phyloP scores from a whole-genome alignment of 495 filamentous ascomycete genomes.

The Penicillium argentinense region DNA sequence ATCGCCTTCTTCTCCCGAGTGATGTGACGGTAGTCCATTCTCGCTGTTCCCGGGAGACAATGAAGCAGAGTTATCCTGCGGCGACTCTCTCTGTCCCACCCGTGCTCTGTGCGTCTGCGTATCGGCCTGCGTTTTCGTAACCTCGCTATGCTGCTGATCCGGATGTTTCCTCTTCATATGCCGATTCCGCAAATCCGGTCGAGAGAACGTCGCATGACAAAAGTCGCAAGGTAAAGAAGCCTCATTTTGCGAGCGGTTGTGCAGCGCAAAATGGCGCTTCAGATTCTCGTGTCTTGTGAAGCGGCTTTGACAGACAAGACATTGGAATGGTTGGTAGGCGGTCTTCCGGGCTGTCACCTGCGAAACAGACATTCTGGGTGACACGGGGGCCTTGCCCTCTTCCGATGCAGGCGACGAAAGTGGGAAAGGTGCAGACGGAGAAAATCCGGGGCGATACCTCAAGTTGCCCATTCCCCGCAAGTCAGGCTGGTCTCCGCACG shows the following conservation, averaged over 20 bases:
- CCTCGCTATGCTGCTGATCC: constrained; percentile 20
- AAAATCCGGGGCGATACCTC: constrained; percentile 6
- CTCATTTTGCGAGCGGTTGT: constrained; percentile 26
- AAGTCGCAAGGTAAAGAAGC: constrained; percentile 25
- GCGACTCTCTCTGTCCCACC: background rate
- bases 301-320: constrained; percentile 31
- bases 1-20: background rate
- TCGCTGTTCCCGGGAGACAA: background rate
- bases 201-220: constrained; percentile 34
- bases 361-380: background rate
- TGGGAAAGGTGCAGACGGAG: constrained; percentile 1
- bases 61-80: background rate
- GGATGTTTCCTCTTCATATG: constrained; percentile 41
- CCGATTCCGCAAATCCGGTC: constrained; percentile 28
- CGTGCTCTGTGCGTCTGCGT: background rate
- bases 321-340: constrained; percentile 33
- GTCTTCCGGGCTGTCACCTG: background rate
- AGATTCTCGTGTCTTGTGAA: constrained; percentile 42
- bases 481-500: constrained; percentile 6
- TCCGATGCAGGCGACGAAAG: background rate
- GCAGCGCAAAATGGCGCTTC: constrained; percentile 36
- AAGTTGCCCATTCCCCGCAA: constrained; percentile 10
- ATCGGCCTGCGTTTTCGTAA: constrained; percentile 13
- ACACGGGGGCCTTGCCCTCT: background rate
- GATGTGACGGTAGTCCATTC: background rate